Evolutionary conservation across 768 basidiomycete genomes (phyloP).

Genomic region (Fibroporia radiculosa): DNA sequence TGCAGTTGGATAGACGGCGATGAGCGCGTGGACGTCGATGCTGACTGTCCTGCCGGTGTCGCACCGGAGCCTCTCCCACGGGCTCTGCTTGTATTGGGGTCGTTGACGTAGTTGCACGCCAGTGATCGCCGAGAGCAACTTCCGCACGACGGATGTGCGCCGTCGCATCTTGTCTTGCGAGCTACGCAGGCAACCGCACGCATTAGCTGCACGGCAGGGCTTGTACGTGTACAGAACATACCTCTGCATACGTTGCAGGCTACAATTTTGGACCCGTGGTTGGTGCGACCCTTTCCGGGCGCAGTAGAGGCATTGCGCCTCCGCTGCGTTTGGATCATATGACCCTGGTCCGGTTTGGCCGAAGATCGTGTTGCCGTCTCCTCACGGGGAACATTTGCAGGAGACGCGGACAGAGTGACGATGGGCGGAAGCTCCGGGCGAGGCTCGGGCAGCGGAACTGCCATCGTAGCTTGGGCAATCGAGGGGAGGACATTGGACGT

Average conservation of each 20-base stretch:
- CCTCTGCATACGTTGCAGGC: conserved; percentile 88
- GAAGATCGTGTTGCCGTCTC: conserved; percentile 28
- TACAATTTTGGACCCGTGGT: conserved; percentile 77
- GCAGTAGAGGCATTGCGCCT: conserved; percentile 59
- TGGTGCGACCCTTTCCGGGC: conserved; percentile 49
- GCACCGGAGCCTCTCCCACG: conserved; percentile 12
- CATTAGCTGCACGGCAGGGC: neutral
- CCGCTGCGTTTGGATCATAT: conserved; percentile 45
- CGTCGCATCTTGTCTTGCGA: conserved; percentile 86
- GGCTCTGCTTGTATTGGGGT: conserved; percentile 27
- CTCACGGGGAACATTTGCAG: conserved; percentile 37
- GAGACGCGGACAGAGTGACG: conserved; percentile 45
- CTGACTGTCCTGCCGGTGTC: conserved; percentile 15
- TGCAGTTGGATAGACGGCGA: conserved; percentile 17
- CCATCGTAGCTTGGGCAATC: conserved; percentile 7
- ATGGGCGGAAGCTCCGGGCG: conserved; percentile 49
- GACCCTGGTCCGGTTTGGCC: conserved; percentile 4
- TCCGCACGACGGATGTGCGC: conserved; percentile 76
- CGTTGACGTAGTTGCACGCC: conserved; percentile 77
- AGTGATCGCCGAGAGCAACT: conserved; percentile 74
- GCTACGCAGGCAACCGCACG: conserved; percentile 34
- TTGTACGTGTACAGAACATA: conserved; percentile 26
- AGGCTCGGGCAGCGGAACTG: conserved; percentile 7
- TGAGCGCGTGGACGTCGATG: conserved; percentile 18
- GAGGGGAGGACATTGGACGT: conserved; percentile 14